A percentile compares a stretch with the other conserved stretches of the same genome.
phyloP scores from a whole-genome alignment of 2,329 filamentous ascomycete species.

The Fusarium poae region DNA sequence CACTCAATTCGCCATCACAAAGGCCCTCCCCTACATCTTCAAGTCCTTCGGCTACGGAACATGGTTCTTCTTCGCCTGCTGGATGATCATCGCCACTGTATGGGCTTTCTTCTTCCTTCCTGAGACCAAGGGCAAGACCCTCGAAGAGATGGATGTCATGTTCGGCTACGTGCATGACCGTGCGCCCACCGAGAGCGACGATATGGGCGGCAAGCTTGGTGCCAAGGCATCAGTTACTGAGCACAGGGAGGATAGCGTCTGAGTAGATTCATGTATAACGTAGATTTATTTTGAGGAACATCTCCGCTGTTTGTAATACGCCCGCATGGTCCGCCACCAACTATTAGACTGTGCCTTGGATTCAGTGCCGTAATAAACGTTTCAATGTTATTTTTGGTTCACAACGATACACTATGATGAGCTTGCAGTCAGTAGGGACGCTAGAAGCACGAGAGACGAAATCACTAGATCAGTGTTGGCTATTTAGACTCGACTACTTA shows the following conservation, averaged over 20 bases:
- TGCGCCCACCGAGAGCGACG: constrained; percentile 24
- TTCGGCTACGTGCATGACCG: constrained; percentile 48
- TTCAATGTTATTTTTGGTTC: too few relatives aligned
- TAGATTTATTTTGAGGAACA: neutral
- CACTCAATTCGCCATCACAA: constrained; percentile 60
- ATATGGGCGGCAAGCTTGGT: constrained; percentile 30
- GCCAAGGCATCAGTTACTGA: constrained; percentile 36
- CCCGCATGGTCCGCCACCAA: too few relatives aligned
- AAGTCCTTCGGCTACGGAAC: constrained; percentile 62
- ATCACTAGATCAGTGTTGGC: neutral
- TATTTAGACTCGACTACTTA: neutral
- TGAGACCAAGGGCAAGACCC: constrained; percentile 67
- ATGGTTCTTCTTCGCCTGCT: constrained; percentile 69
- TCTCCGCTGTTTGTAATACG: too few relatives aligned
- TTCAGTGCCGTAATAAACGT: too few relatives aligned
- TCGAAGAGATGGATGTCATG: constrained; percentile 65
- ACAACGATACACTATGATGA: too few relatives aligned
- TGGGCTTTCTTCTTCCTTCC: constrained; percentile 67
- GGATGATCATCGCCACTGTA: constrained; percentile 62
- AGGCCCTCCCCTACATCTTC: constrained; percentile 61
- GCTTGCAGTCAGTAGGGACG: too few relatives aligned
- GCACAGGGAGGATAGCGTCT: constrained; percentile 42
- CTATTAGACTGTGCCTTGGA: too few relatives aligned
- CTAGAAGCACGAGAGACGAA: neutral
- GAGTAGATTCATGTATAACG: neutral